Base-by-base conservation (phyloP, 2,329 filamentous ascomycete species). In the Knufia petricola region DNA sequence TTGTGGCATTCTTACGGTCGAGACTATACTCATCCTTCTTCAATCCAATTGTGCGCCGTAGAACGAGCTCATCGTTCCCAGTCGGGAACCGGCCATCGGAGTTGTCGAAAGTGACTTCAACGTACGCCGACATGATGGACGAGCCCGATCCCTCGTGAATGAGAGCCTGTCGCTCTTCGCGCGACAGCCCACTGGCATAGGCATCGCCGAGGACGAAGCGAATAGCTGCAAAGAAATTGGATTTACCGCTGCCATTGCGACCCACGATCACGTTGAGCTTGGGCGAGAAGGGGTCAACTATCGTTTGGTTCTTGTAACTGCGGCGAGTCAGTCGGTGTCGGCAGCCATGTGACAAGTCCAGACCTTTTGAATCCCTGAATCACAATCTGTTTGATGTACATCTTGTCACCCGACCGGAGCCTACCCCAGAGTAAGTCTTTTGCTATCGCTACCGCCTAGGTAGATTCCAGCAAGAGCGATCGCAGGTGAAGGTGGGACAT, bases 301-400 rank as follows among this genome's bases (percentile, higher is more conserved):
- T 87, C 46, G 88, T 96, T 68, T 98, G 94, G 64, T 98, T 90
- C 76, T 98, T 98, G 80, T 98, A 98, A 77, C 89, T 95, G 50
- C 37, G 31, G 26, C 17, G 3, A 4, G 12, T 19, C 9, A 26
- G 39, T 55, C 39, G 43, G 39, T 24, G 51, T 64, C 48, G n/a
- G 12, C 13, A 17, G 7, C 8, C 12, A 32, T 43, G 20, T 21
- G 30, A 13, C 13, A 28, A 34, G 36, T 8, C 4, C 69, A 58
- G 68, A 94, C 88, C 88, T 95, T 73, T 98, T 98, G 73, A 98
- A 98, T 81, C 92, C 92, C 69, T 98, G 92, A 65, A 98, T 96
- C 68, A 95, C 96, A 68, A 96, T 95, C 74, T 98, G 92, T 70
- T 98, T 98, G 78, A 98, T 95, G 74, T 94, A 92, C 89, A 95